These are phyloP conservation scores for Voacanga thouarsii DNA, from an alignment of 257 asterid genomes.

Conservation along the genomic window DNA sequence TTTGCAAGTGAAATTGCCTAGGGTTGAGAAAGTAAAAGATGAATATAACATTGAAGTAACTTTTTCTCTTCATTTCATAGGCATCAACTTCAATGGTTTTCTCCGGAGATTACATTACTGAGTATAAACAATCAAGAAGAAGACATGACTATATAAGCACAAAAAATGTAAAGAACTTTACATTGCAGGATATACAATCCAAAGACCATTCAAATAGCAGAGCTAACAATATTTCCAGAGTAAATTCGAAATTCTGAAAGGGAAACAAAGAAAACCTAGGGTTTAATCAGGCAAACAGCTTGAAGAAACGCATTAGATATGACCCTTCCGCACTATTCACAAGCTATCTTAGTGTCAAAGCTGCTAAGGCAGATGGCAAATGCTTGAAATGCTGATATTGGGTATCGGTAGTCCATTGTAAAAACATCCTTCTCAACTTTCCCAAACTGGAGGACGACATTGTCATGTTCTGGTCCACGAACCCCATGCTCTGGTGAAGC, in stretches of 20 bases:
- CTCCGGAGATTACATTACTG: neutral
- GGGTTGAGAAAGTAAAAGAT: neutral
- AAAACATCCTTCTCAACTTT: conserved; percentile 91
- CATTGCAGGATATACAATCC: neutral
- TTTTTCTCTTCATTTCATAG: too few relatives aligned
- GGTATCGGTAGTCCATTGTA: conserved; percentile 84
- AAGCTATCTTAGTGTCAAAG: conserved; percentile 87
- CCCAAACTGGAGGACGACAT: conserved; percentile 87
- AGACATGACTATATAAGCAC: neutral
- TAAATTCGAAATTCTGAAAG: neutral
- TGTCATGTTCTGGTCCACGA: conserved; percentile 68
- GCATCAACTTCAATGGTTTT: neutral
- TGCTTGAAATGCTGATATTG: conserved; percentile 87
- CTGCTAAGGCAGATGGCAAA: conserved; percentile 60
- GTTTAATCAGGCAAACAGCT: neutral
- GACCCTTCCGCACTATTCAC: conserved; percentile 51
- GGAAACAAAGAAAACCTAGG: neutral
- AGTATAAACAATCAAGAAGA: neutral
- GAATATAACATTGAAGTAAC: neutral
- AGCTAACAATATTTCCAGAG: neutral
- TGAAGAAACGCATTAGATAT: conserved; percentile 4
- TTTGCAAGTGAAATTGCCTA: neutral
- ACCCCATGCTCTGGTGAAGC: conserved; percentile 65
- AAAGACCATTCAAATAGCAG: neutral
- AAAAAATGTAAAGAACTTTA: neutral